A percentile compares a stretch with the other conserved stretches of the same genome.
Evolutionary conservation across 2,329 filamentous ascomycete species (phyloP).

Genomic region (Aspergillus versicolor): DNA sequence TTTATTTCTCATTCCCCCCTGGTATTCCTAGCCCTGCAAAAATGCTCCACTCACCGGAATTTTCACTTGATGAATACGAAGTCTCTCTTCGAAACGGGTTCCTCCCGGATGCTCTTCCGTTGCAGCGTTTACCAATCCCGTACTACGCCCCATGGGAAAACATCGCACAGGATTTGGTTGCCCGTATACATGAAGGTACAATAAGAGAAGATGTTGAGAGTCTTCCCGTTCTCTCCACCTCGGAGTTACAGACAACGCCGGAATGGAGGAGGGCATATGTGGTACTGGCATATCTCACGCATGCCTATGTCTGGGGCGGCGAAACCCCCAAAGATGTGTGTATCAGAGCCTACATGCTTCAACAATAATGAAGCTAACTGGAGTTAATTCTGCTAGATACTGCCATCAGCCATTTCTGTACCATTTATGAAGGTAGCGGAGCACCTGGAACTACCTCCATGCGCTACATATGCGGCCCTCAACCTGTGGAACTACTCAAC

Average conservation of each 20-base stretch:
- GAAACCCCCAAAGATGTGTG: slow-evolving; percentile 65
- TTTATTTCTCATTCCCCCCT: background rate
- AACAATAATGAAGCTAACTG: background rate
- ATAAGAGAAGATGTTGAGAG: slow-evolving; percentile 72
- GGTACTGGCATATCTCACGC: slow-evolving; percentile 71
- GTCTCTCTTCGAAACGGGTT: slow-evolving; percentile 66
- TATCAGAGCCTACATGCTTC: background rate
- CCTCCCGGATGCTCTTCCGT: slow-evolving; percentile 71
- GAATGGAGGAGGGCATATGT: slow-evolving; percentile 87
- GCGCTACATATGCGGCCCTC: slow-evolving; percentile 45
- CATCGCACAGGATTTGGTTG: slow-evolving; percentile 73
- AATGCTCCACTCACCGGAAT: slow-evolving; percentile 27
- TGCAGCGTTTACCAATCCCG: slow-evolving; percentile 71
- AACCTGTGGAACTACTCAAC: slow-evolving; percentile 42
- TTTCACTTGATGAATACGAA: slow-evolving; percentile 67
- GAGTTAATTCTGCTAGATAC: slow-evolving; percentile 22
- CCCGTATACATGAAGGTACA: slow-evolving; percentile 71
- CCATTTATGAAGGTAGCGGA: slow-evolving; percentile 39
- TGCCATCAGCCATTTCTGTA: slow-evolving; percentile 37
- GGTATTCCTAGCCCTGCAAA: background rate
- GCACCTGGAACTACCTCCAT: slow-evolving; percentile 39
- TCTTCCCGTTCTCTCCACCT: slow-evolving; percentile 75
- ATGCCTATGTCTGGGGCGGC: slow-evolving; percentile 84
- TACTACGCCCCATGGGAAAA: slow-evolving; percentile 94
- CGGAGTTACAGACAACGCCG: slow-evolving; percentile 70